A percentile compares a stretch with the other conserved stretches of the same genome.
phyloP scores from a whole-genome alignment of 2,329 filamentous ascomycete species.

The Sphaerostilbella broomeana region DNA sequence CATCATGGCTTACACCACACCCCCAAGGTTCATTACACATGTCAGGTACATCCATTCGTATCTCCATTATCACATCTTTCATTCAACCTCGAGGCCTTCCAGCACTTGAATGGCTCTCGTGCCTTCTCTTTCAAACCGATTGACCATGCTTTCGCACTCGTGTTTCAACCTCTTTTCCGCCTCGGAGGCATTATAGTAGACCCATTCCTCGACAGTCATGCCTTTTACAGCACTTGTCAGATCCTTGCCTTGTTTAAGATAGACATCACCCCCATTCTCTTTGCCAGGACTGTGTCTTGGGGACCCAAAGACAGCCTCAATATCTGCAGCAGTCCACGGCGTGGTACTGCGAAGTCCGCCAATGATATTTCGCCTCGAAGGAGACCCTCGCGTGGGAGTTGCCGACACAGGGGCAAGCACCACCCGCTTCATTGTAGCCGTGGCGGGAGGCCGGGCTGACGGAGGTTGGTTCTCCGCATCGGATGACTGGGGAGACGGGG shows the following conservation, averaged over 20 bases:
- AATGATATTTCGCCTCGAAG: conserved; percentile 55
- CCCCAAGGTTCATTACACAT: too few species aligned
- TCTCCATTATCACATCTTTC: conserved; percentile 12
- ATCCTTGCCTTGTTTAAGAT: conserved; percentile 50
- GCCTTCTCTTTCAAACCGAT: conserved; percentile 77
- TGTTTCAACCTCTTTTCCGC: conserved; percentile 72
- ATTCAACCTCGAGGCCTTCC: conserved; percentile 61
- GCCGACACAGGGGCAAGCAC: conserved; percentile 40
- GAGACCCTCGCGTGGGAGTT: conserved; percentile 48
- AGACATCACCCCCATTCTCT: conserved; percentile 44
- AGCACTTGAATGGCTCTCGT: conserved; percentile 68
- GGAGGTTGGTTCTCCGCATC: conserved; percentile 76
- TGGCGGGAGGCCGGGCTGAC: conserved; percentile 52
- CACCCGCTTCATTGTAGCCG: conserved; percentile 38
- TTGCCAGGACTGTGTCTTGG: conserved; percentile 38
- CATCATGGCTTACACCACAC: too few species aligned
- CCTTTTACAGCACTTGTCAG: conserved; percentile 71
- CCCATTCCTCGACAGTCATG: conserved; percentile 95
- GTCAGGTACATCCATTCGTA: conserved; percentile 1
- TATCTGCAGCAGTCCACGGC: conserved; percentile 67
- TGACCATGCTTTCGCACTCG: conserved; percentile 79
- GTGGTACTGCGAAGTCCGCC: conserved; percentile 49
- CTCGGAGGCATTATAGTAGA: conserved; percentile 69
- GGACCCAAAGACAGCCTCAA: conserved; percentile 62
- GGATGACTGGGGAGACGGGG: conserved; percentile 66